Percentiles rank a stretch among this genome's conserved stretches.
Evolutionary conservation across 2,329 filamentous ascomycete species (phyloP).

Genomic region (Neonectria neomacrospora): DNA sequence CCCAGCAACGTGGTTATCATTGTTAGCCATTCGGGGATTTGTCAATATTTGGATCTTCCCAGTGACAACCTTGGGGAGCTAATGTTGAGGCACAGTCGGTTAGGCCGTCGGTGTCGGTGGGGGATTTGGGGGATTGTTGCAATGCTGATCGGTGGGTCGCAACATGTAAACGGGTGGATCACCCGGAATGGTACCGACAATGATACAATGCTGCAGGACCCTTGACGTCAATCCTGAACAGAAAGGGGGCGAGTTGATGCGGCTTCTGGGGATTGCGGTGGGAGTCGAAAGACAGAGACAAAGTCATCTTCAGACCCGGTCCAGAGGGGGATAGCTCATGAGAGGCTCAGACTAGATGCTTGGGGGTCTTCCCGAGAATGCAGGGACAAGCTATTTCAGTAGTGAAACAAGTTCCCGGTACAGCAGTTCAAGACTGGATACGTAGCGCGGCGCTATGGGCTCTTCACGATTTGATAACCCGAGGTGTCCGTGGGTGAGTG

Average conservation of each 20-base stretch:
- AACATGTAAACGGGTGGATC: conserved; percentile 15
- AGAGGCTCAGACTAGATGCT: conserved; percentile 7
- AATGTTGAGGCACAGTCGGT: conserved; percentile 40
- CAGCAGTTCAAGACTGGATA: conserved; percentile 1
- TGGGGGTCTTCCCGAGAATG: conserved; percentile 22
- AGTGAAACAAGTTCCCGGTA: conserved; percentile 24
- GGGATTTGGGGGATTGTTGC: conserved; percentile 29
- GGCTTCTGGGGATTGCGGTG: neutral
- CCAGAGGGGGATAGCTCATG: conserved; percentile 6
- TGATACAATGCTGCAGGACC: conserved; percentile 8
- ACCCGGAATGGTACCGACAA: conserved; percentile 20
- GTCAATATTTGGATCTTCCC: conserved; percentile 19
- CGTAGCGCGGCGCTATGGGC: conserved; percentile 5
- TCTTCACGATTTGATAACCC: neutral
- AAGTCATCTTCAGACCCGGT: conserved; percentile 9
- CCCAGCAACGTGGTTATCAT: conserved; percentile 31
- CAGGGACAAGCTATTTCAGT: conserved; percentile 13
- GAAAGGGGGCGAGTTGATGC: conserved; percentile 3
- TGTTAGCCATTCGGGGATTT: conserved; percentile 21
- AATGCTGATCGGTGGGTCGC: conserved; percentile 37
- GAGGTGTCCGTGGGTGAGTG: conserved; percentile 5
- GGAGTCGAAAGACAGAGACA: neutral
- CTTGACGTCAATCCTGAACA: conserved; percentile 17
- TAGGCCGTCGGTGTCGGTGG: conserved; percentile 38
- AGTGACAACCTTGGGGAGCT: conserved; percentile 28